Evolutionary conservation across 768 basidiomycete genomes (phyloP).

Genomic region (Amanita jacksonii): DNA sequence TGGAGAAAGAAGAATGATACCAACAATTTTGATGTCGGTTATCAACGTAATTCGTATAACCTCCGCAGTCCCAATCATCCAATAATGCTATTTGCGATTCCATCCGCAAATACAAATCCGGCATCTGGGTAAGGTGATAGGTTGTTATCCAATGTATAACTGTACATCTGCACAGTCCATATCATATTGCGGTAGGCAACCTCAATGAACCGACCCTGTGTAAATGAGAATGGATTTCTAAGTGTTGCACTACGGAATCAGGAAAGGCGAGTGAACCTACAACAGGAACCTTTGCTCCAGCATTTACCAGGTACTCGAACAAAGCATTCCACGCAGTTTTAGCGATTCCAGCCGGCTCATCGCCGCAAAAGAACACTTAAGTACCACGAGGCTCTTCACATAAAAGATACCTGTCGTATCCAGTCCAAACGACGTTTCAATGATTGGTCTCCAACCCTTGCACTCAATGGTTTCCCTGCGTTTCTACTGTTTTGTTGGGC

Average conservation of each 20-base stretch:
- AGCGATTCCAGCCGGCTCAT: too few species aligned
- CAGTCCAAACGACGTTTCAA: background rate
- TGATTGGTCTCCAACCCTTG: background rate
- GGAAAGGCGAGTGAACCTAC: background rate
- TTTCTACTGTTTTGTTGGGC: background rate
- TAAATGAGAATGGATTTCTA: too few species aligned
- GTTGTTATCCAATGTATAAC: conserved; percentile 15
- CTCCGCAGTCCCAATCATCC: conserved; percentile 19
- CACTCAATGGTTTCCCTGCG: background rate
- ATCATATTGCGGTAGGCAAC: conserved; percentile 22
- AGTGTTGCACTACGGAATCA: background rate
- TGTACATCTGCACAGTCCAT: conserved; percentile 28
- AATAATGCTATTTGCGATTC: conserved; percentile 19
- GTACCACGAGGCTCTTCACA: background rate
- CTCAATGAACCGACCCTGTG: conserved; percentile 20
- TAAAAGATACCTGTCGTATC: background rate
- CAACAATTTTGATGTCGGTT: background rate
- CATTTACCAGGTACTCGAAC: too few species aligned
- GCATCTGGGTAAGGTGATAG: conserved; percentile 22
- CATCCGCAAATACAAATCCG: conserved; percentile 28
- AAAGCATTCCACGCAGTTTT: too few species aligned
- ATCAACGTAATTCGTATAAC: background rate
- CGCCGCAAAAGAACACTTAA: background rate
- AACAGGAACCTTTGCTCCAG: too few species aligned
- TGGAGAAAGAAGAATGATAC: background rate